Percentiles rank a stretch among this genome's conserved stretches.
These are phyloP conservation scores for Kuraishia capsulata DNA, from an alignment of 805 yeast species.

Conservation along the genomic window DNA sequence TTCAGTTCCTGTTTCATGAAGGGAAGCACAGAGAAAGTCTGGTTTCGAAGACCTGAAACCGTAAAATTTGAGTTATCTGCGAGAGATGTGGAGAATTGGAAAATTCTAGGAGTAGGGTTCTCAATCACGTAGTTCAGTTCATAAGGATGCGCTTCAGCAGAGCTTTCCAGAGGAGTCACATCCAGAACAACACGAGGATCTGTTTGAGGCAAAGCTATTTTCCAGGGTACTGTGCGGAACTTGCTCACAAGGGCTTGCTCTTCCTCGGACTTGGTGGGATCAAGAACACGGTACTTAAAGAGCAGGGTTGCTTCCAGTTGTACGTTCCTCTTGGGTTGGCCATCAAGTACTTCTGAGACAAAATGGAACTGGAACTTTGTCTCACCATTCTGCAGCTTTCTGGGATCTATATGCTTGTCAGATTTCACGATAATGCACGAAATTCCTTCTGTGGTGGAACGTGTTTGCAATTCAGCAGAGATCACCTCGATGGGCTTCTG, in stretches of 20 bases:
- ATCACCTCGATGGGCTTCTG: constrained; percentile 5
- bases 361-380: not conserved
- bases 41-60: constrained; percentile 19
- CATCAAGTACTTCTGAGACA: not conserved
- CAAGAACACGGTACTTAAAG: constrained; percentile 13
- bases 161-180: too few relatives aligned
- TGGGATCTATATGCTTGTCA: not conserved
- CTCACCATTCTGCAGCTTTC: not conserved
- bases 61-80: constrained; percentile 14
- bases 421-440: not conserved
- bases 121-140: constrained; percentile 47
- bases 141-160: constrained; percentile 13
- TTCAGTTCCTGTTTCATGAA: constrained; percentile 38
- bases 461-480: not conserved
- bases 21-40: constrained; percentile 49
- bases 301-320: not conserved
- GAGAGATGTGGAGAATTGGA: constrained; percentile 37
- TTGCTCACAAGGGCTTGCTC: constrained; percentile 8
- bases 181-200: constrained; percentile 61
- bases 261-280: constrained; percentile 23
- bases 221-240: constrained; percentile 26
- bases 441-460: not conserved
- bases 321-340: not conserved
- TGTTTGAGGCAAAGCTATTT: constrained; percentile 47
- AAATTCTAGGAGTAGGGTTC: constrained; percentile 65